Conservation (phyloP, 495 filamentous ascomycete genomes). For the Trichoderma gamsii region DNA sequence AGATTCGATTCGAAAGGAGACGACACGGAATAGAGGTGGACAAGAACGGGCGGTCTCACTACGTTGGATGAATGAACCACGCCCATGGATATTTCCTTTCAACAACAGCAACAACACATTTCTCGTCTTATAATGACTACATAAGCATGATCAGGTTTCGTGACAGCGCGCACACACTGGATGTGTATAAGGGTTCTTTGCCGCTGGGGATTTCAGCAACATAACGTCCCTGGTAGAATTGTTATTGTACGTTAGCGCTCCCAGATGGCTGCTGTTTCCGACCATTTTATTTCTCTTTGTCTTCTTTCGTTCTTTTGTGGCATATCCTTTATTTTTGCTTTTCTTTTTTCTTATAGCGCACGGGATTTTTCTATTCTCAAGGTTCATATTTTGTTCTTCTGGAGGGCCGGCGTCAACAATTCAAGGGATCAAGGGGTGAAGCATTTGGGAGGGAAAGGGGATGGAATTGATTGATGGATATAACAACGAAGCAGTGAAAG, state of each 20-base stretch:
- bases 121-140: conserved; percentile 7
- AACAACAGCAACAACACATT: not conserved
- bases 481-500: not conserved
- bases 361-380: not conserved
- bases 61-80: not conserved
- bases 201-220: not conserved
- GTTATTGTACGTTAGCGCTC: conserved; percentile 11
- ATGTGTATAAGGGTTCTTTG: conserved; percentile 7
- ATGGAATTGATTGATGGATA: not conserved
- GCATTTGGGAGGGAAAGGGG: not conserved
- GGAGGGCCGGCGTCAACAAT: conserved; percentile 4
- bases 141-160: conserved; percentile 7
- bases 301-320: not conserved
- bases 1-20: conserved; percentile 51
- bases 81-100: not conserved
- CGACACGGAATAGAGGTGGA: not conserved
- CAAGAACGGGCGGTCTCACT: not conserved
- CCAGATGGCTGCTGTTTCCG: not conserved
- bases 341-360: conserved; percentile 2
- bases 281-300: not conserved
- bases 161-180: conserved; percentile 1
- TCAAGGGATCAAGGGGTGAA: not conserved
- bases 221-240: not conserved
- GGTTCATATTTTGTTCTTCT: not conserved
- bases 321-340: not conserved